Evolutionary conservation across 164 flowering plant species (phyloP).

Genomic region (Euptelea pleiosperma): DNA sequence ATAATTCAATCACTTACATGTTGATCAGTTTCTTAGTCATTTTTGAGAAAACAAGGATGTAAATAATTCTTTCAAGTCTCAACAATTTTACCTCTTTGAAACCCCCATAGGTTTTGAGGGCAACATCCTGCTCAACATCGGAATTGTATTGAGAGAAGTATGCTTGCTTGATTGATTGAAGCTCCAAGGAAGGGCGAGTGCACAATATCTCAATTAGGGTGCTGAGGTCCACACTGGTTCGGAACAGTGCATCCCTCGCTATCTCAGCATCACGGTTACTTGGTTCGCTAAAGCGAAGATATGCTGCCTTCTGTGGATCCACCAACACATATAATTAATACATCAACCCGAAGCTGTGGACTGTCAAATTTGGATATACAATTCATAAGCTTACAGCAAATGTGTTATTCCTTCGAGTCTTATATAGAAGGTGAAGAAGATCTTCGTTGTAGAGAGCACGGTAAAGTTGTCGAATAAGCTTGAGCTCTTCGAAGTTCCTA

Average conservation of each 20-base stretch:
- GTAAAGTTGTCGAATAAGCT: constrained; percentile 25
- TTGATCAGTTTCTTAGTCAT: too few relatives aligned
- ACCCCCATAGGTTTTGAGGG: constrained; percentile 22
- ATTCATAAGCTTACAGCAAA: constrained; percentile 23
- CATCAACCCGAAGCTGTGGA: background rate
- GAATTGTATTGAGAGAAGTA: constrained; percentile 25
- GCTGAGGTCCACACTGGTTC: constrained; percentile 14
- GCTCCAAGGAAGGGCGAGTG: constrained; percentile 30
- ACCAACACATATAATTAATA: background rate
- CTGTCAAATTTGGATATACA: background rate
- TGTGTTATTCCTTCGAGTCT: constrained; percentile 11
- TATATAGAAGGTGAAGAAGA: constrained; percentile 21
- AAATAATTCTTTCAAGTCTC: too few relatives aligned
- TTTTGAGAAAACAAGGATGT: too few relatives aligned
- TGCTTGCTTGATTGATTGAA: constrained; percentile 26
- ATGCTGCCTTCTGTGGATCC: constrained; percentile 21
- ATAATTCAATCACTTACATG: too few relatives aligned
- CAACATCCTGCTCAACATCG: constrained; percentile 31
- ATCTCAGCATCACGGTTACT: constrained; percentile 34
- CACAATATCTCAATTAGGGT: constrained; percentile 28
- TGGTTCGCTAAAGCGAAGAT: constrained; percentile 32
- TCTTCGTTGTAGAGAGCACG: constrained; percentile 25
- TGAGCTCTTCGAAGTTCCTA: constrained; percentile 27
- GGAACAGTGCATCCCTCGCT: constrained; percentile 19
- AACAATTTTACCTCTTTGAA: constrained; percentile 34